A percentile compares a stretch with the other conserved stretches of the same genome.
These are phyloP conservation scores for Ramaria sp. DNA, from an alignment of 768 basidiomycete genomes.

Conservation along the genomic window DNA sequence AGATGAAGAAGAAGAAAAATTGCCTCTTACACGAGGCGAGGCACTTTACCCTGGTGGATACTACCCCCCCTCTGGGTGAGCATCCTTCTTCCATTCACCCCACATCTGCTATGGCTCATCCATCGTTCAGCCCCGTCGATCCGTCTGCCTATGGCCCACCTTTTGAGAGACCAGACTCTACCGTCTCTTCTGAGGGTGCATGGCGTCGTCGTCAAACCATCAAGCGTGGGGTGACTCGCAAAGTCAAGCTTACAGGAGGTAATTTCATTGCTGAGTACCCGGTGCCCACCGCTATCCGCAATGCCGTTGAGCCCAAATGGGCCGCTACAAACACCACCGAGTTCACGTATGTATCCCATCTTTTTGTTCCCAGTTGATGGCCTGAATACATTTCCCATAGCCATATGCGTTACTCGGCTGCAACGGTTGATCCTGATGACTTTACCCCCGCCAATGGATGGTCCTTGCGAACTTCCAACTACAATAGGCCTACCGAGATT, in stretches of 20 bases:
- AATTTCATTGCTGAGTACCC: conserved; percentile 87
- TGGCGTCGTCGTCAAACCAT: conserved; percentile 79
- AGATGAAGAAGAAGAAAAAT: conserved; percentile 68
- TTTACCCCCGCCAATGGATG: conserved; percentile 73
- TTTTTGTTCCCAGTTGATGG: not conserved
- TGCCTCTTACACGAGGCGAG: conserved; percentile 55
- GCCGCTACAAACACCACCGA: conserved; percentile 66
- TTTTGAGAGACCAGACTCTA: conserved; percentile 38
- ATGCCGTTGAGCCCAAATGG: conserved; percentile 76
- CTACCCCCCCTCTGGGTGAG: conserved; percentile 62
- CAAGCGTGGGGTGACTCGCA: conserved; percentile 87
- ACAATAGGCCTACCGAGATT: conserved; percentile 84
- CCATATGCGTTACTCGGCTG: conserved; percentile 92
- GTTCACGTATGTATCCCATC: conserved; percentile 59
- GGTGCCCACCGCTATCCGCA: conserved; percentile 75
- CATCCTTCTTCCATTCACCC: conserved; percentile 13
- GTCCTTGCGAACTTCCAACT: conserved; percentile 73
- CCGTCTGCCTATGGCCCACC: conserved; percentile 50
- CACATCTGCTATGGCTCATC: not conserved
- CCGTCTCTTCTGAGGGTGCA: conserved; percentile 25
- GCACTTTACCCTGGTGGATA: conserved; percentile 54
- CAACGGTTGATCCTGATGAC: conserved; percentile 86
- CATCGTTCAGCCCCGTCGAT: conserved; percentile 1
- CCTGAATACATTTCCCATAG: conserved; percentile 22
- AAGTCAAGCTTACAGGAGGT: conserved; percentile 87